These are phyloP conservation scores for Rhizophagus prolifer DNA, from an alignment of 192 early-diverging fungal genomes.

Conservation along the genomic window DNA sequence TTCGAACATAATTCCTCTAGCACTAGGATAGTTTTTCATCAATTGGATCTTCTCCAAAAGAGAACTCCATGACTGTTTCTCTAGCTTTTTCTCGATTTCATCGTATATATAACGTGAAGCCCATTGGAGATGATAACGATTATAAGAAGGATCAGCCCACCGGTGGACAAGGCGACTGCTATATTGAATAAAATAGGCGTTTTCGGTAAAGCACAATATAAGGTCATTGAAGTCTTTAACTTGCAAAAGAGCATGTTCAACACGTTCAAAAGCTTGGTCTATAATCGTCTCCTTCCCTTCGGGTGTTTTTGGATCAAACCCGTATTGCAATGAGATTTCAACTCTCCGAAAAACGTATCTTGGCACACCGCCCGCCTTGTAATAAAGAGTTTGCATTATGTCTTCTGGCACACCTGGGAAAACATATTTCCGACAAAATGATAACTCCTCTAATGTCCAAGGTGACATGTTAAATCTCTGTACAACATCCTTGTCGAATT, in stretches of 20 bases:
- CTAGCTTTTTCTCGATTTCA: constrained; percentile 8
- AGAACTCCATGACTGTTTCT: not conserved
- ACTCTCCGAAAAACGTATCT: not conserved
- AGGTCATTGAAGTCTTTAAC: not conserved
- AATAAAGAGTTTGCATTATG: not conserved
- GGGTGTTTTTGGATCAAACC: not conserved
- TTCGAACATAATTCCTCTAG: constrained; percentile 6
- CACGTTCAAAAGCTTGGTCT: not conserved
- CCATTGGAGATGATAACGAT: not conserved
- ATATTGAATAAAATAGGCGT: not conserved
- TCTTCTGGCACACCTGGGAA: not conserved
- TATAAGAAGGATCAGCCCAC: not conserved
- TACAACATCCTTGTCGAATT: not conserved
- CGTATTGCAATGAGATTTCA: constrained; percentile 8
- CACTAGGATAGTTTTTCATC: not conserved
- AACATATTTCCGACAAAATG: not conserved
- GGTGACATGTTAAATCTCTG: not conserved
- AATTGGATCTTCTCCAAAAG: not conserved
- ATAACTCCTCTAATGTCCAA: not conserved
- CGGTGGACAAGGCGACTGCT: constrained; percentile 1
- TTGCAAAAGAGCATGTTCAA: not conserved
- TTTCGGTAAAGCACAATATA: not conserved
- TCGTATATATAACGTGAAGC: constrained; percentile 9
- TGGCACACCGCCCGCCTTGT: not conserved
- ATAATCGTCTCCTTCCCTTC: not conserved